Base-by-base conservation (phyloP, 768 basidiomycete species). In the Phylloporus sp. region DNA sequence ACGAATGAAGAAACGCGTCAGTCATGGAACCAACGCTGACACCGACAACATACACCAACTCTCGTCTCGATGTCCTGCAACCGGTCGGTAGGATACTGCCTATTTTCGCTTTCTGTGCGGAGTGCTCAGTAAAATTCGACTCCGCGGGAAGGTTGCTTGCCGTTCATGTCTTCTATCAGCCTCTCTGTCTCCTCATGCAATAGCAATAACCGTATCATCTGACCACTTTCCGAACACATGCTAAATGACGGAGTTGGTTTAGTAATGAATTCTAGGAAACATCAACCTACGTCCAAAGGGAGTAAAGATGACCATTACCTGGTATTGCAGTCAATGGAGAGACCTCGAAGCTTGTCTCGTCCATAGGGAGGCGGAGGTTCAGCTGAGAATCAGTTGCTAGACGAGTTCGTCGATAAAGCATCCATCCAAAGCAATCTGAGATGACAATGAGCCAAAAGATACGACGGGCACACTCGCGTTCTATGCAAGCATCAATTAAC, bases 281-380 rank as follows among this genome's bases (percentile, higher is more conserved):
- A 39, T 65, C 49, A 51, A 32, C n/a, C 5, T 28, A n/a, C 5
- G 38, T 31, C 54, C 27, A 4, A 18, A 26, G 43, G 36, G 16
- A 23, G 28, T 11, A 23, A 43, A 2, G 16, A 16, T 35, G 50
- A 12, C 7, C 24, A 44, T 46, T 56, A 72, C 69, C 69, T 52
- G 70, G 68, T 46, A 70, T 36, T 45, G 69, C 56, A 11, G 70
- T 59, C 49, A 71, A 47, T 23, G 81, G 80, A 24, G 80, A 80
- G 50, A 91, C 71, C 66, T 91, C 88, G 60, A 91, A 91, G 64
- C 80, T 84, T 9, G 86, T 82, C 67, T 91, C 89, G 62, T 91
- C 88, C 8, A 83, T 81, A n/a, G 89, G 89, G 31, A 91, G 73
- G 44, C 84, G 80, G 38, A 90, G 76, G 31, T 75, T 76, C 51